A percentile compares a stretch with the other conserved stretches of the same genome.
Evolutionary conservation across 2,329 filamentous ascomycete genomes (phyloP).

Genomic region (Trichophyton rubrum): DNA sequence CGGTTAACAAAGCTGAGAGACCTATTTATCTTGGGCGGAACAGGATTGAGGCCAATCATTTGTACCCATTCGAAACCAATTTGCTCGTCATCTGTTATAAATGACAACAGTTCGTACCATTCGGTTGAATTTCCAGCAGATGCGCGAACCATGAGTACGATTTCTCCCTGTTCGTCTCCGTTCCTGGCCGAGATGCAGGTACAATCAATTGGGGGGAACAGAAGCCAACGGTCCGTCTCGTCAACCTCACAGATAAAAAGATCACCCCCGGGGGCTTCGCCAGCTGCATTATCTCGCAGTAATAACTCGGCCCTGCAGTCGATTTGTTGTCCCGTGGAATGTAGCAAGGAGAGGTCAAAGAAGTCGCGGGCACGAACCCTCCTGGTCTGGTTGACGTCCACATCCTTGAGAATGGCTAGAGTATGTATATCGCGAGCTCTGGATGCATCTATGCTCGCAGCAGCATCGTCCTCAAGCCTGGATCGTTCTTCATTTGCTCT

Average conservation of each 20-base stretch:
- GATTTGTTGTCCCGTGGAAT: conserved; percentile 81
- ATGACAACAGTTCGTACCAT: conserved; percentile 76
- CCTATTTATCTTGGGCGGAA: conserved; percentile 47
- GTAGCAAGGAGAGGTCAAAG: conserved; percentile 71
- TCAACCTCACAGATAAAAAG: conserved; percentile 89
- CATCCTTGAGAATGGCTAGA: conserved; percentile 55
- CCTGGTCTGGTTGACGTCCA: conserved; percentile 60
- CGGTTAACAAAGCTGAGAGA: conserved; percentile 41
- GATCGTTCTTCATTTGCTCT: conserved; percentile 61
- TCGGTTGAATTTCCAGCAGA: conserved; percentile 46
- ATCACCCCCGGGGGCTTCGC: conserved; percentile 59
- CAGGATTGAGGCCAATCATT: conserved; percentile 58
- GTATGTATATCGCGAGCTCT: conserved; percentile 68
- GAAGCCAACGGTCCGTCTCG: conserved; percentile 61
- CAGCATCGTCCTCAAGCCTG: conserved; percentile 72
- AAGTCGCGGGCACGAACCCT: conserved; percentile 83
- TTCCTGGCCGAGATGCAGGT: conserved; percentile 64
- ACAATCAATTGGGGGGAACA: conserved; percentile 78
- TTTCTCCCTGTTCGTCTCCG: conserved; percentile 57
- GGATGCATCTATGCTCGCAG: conserved; percentile 67
- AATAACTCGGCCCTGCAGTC: conserved; percentile 82
- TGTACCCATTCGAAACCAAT: conserved; percentile 76
- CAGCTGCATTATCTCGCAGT: conserved; percentile 64
- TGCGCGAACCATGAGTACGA: conserved; percentile 80
- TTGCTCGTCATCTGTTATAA: conserved; percentile 63